A percentile compares a stretch with the other conserved stretches of the same genome.
Evolutionary conservation across 148 eudicot species (phyloP).

Genomic region (Euryodendron excelsum): DNA sequence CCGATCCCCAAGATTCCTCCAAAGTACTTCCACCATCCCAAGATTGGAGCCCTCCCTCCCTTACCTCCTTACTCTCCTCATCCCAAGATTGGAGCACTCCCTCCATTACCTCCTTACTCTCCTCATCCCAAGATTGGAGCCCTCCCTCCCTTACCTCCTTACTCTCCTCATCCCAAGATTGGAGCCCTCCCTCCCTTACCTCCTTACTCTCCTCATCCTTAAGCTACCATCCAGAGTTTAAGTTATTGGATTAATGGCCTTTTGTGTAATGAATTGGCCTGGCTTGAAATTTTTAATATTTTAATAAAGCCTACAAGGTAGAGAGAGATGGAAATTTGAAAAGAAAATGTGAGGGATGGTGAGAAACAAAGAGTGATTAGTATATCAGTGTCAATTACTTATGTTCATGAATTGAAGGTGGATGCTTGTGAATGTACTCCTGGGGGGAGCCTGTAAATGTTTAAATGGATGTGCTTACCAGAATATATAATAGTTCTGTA

Average conservation of each 20-base stretch:
- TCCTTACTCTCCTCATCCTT: slow-evolving; percentile 10
- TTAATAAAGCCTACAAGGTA: no score
- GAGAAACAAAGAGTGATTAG: no score
- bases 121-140: slow-evolving; percentile 11
- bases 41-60: slow-evolving; percentile 15
- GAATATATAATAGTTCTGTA: neutral
- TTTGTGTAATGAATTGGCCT: neutral
- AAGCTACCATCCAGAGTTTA: neutral
- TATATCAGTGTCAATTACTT: no score
- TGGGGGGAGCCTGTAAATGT: no score
- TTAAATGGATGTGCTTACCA: no score
- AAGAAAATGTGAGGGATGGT: no score
- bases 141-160: slow-evolving; percentile 18
- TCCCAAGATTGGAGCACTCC: slow-evolving; percentile 13
- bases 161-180: slow-evolving; percentile 12
- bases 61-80: slow-evolving; percentile 8
- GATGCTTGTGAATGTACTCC: no score
- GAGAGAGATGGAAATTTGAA: no score
- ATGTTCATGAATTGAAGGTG: no score
- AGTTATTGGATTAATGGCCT: neutral
- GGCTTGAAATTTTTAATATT: neutral
- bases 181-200: slow-evolving; percentile 17
- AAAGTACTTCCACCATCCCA: slow-evolving; percentile 16
- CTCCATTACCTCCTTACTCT: slow-evolving; percentile 15
- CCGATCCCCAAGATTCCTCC: slow-evolving; percentile 18